Evolutionary conservation across 2,329 filamentous ascomycete genomes (phyloP), one percentile per base, ranked within the genome.

Genomic region (Diaporthe nobilis): DNA sequence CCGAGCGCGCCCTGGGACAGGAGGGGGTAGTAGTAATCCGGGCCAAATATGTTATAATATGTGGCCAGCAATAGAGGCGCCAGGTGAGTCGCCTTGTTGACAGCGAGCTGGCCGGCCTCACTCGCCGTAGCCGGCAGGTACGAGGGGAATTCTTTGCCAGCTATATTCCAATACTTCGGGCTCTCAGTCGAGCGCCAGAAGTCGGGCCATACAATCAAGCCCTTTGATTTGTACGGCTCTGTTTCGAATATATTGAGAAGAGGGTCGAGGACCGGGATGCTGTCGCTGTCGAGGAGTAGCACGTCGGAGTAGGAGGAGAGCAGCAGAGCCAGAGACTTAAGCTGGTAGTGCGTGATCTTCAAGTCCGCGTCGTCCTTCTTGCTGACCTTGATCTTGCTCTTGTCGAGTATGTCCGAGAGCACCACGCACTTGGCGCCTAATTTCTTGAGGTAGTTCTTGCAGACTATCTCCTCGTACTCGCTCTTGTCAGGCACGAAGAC

Each of bases 261-360:
- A 0, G 83, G 83, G 68, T 81, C 82, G 74, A 78, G 77, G 44
- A 84, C 75, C 6, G 90, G 89, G 78, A 91, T 90, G 76, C 85
- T 86, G 79, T 91, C 90, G 73, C 88, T 88, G 79, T 92, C 90
- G 79, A 92, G 86, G 81, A 90, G 91, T 25, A 92, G 84, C 15
- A 90, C 85, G 72, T 91, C 86, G 79, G 91, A 88, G 77, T 91
- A 92, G 5, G 89, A 88, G 1, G 90, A 91, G 77, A 91, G 88
- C 3, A 92, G 83, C 25, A 92, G 86, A 5, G 90, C 85, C 77
- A 91, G 87, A 51, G 88, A 85, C 80, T 92, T 91, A 83, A 88
- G 87, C 79, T 92, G 90, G 79, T 86, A 90, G 55, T 77, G 75
- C 28, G 75, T 75, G 28, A 77, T 72, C 31, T 73, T 75, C 44